Evolutionary conservation across 2,329 filamentous ascomycete species (phyloP).

Genomic region (Ascochyta fabae): DNA sequence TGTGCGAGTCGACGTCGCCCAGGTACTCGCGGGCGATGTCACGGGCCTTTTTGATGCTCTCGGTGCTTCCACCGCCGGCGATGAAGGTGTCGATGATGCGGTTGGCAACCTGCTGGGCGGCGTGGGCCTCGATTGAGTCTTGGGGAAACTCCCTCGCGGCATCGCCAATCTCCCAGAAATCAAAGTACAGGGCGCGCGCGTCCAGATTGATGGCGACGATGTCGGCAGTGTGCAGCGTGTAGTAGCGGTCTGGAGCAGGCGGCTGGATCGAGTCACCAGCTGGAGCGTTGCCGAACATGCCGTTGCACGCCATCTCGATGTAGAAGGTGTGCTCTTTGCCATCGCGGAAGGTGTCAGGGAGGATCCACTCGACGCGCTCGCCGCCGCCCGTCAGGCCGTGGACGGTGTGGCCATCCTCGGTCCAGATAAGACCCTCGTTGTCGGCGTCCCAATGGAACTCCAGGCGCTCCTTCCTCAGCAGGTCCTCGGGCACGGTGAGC

Average conservation of each 20-base stretch:
- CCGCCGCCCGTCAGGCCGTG: conserved; percentile 91
- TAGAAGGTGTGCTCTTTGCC: conserved; percentile 89
- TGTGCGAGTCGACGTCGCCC: conserved; percentile 79
- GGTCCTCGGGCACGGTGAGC: conserved; percentile 75
- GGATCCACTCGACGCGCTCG: conserved; percentile 88
- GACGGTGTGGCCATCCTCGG: conserved; percentile 83
- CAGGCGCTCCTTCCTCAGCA: conserved; percentile 79
- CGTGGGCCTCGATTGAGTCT: conserved; percentile 87
- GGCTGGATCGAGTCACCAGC: conserved; percentile 88
- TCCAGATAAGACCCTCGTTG: conserved; percentile 95
- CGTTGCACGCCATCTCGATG: conserved; percentile 98
- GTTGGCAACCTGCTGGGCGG: conserved; percentile 82
- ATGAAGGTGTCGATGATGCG: conserved; percentile 91
- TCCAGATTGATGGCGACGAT: conserved; percentile 89
- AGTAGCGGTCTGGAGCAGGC: conserved; percentile 83
- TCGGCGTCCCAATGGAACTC: conserved; percentile 96
- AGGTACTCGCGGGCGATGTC: conserved; percentile 84
- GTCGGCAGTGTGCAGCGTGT: conserved; percentile 75
- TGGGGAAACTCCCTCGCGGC: conserved; percentile 88
- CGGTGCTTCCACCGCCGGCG: conserved; percentile 72
- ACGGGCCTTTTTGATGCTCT: conserved; percentile 79
- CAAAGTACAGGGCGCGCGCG: conserved; percentile 82
- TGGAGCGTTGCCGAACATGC: conserved; percentile 94
- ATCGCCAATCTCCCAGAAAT: conserved; percentile 95
- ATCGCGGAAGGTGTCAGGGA: conserved; percentile 81